Evolutionary conservation across 352 stramenopile species (phyloP).

Genomic region (Phytophthora capsici): DNA sequence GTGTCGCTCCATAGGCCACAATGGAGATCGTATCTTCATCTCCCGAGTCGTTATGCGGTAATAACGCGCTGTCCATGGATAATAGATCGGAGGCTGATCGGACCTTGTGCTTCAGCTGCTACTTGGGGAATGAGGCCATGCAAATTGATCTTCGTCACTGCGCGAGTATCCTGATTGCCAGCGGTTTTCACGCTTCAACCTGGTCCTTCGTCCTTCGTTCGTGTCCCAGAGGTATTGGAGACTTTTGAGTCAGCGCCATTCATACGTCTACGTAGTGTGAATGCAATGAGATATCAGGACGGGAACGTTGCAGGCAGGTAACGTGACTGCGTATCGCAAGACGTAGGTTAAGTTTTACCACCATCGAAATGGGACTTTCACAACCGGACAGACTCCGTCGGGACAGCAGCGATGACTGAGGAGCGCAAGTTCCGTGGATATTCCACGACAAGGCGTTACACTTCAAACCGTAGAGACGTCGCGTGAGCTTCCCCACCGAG

Average conservation of each 20-base stretch:
- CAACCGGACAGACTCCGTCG: background rate
- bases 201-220: conserved; percentile 27
- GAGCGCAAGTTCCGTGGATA: background rate
- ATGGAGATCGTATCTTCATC: conserved; percentile 33
- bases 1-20: conserved; percentile 24
- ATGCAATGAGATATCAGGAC: conserved; percentile 32
- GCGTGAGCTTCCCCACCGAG: conserved; percentile 13
- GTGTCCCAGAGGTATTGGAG: conserved; percentile 12
- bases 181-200: conserved; percentile 8
- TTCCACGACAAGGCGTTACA: conserved; percentile 8
- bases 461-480: conserved; percentile 4
- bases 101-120: conserved; percentile 12
- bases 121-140: conserved; percentile 22
- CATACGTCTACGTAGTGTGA: conserved; percentile 10
- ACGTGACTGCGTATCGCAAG: conserved; percentile 21
- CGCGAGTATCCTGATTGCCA: conserved; percentile 3
- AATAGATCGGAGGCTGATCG: background rate
- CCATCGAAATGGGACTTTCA: conserved; percentile 21
- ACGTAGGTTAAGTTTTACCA: conserved; percentile 30
- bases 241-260: conserved; percentile 15
- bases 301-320: conserved; percentile 13
- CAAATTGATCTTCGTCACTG: background rate
- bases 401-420: background rate
- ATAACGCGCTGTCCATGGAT: conserved; percentile 29
- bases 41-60: conserved; percentile 14